Evolutionary conservation across 768 basidiomycete species (phyloP), one percentile per base, ranked within the genome.

Genomic region (Inosperma sp.): DNA sequence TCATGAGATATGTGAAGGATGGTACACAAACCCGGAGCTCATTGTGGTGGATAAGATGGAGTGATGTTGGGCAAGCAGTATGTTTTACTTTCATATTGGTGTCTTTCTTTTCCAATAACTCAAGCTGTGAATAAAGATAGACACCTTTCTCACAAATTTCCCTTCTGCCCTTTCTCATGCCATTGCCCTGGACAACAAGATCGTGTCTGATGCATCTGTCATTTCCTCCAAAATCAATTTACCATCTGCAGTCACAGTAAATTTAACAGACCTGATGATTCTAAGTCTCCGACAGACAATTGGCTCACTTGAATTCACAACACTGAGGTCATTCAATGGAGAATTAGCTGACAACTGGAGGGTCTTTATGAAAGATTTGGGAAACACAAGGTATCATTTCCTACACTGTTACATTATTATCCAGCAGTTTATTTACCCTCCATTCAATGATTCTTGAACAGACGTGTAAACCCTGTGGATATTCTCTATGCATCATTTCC

Each of bases 341-440:
- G 72, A 77, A 50, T 60, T 59, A 1, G 49, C 29, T 25, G 16
- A 65, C 1, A 75, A 81, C 55, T 62, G 74, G 7, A 65, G 72
- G 50, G 68, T 70, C 27, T 77, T 78, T 58, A 68, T 79, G 66
- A 77, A 72, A 56, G 72, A 78, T 70, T 59, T 65, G 8, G 75
- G 76, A 52, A 48, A 67, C 59, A 48, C 74, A 56, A 59, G 61
- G 62, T 72, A 64, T 17, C 67, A n/a, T n/a, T n/a, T n/a, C n/a
- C n/a, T n/a, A n/a, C n/a, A n/a, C n/a, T n/a, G n/a, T n/a, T n/a
- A n/a, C n/a, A n/a, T n/a, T n/a, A n/a, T n/a, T n/a, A n/a, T n/a
- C n/a, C n/a, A n/a, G n/a, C n/a, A n/a, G n/a, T n/a, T n/a, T n/a
- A n/a, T n/a, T n/a, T n/a, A n/a, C n/a, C n/a, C n/a, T 48, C n/a